Conservation (phyloP, 768 basidiomycete species). For the Hortiboletus flavorubellus region DNA sequence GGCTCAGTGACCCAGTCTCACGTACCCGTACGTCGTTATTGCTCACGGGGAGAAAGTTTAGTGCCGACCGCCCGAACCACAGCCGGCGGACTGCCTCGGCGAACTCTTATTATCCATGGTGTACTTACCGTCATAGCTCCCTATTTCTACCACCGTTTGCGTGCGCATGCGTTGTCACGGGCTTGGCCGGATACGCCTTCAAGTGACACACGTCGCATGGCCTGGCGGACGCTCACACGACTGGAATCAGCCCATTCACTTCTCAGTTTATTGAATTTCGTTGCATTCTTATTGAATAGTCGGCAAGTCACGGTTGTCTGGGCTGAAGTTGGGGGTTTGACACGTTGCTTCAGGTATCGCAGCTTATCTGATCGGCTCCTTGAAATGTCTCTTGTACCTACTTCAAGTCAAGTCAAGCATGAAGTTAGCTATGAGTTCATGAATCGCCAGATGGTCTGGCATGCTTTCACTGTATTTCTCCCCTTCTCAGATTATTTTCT, state of each 20-base stretch:
- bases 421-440: constrained; percentile 98
- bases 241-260: constrained; percentile 66
- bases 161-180: constrained; percentile 69
- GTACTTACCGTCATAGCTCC: constrained; percentile 70
- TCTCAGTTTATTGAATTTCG: constrained; percentile 69
- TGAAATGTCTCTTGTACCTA: constrained; percentile 68
- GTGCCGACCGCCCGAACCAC: constrained; percentile 1
- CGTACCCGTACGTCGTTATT: constrained; percentile 23
- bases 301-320: constrained; percentile 46
- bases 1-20: background rate
- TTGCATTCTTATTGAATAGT: constrained; percentile 83
- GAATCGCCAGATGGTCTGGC: constrained; percentile 99
- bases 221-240: constrained; percentile 66
- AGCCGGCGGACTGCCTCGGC: constrained; percentile 68
- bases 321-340: constrained; percentile 1
- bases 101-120: constrained; percentile 63
- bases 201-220: constrained; percentile 65
- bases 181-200: constrained; percentile 93
- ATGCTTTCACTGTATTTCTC: constrained; percentile 84
- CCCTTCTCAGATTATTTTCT: background rate
- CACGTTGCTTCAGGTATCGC: constrained; percentile 62
- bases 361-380: constrained; percentile 79
- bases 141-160: constrained; percentile 74
- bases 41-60: background rate
- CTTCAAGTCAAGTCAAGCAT: constrained; percentile 62